These are phyloP conservation scores for Castanea mollissima DNA, from an alignment of 306 rosid species.

Conservation along the genomic window DNA sequence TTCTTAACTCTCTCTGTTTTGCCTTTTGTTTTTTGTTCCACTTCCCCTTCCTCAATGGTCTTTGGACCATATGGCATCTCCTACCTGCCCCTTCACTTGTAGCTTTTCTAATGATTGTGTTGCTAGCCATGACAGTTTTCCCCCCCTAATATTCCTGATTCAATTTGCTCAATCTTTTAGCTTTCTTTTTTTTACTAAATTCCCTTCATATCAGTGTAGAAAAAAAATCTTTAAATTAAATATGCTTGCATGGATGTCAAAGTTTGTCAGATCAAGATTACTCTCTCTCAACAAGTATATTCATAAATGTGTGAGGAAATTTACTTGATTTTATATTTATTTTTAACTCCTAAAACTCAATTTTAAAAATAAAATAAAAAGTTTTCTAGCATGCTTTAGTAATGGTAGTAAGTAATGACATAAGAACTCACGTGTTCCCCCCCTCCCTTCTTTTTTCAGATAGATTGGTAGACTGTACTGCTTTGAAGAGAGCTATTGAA, in stretches of 20 bases:
- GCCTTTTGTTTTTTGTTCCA: no score
- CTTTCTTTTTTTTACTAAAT: not conserved
- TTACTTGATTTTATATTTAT: not conserved
- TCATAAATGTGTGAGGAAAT: not conserved
- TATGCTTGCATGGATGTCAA: not conserved
- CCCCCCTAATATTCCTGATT: not conserved
- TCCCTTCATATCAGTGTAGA: not conserved
- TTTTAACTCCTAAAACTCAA: not conserved
- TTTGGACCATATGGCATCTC: no score
- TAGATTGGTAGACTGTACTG: slow-evolving; percentile 88
- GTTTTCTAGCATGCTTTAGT: not conserved
- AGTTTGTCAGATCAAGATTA: not conserved
- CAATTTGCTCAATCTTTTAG: not conserved
- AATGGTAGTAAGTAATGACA: not conserved
- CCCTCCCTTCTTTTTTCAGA: slow-evolving; percentile 38
- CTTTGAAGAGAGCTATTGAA: slow-evolving; percentile 95
- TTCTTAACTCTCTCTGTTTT: no score
- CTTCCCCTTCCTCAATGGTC: no score
- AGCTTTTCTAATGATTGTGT: no score
- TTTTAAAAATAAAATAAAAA: no score
- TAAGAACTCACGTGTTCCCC: not conserved
- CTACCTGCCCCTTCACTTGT: no score
- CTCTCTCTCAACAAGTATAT: not conserved
- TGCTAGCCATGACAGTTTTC: not conserved
- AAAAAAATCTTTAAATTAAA: not conserved